phyloP scores from a whole-genome alignment of 78 protist species.

The Speleostelium caveatum region DNA sequence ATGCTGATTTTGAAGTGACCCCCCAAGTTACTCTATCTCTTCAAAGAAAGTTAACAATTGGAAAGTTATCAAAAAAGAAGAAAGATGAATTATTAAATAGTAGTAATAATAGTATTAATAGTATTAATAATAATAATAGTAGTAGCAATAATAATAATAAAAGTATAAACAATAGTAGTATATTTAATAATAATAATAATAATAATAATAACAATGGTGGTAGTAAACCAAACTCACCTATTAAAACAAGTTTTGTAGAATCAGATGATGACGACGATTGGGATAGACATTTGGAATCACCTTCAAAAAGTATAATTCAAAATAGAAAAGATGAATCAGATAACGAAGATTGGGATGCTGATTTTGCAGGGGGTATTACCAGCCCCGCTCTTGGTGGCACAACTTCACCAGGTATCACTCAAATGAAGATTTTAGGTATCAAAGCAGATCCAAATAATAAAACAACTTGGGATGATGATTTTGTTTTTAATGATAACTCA shows the following conservation, averaged over 20 bases:
- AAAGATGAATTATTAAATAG: slow-evolving; percentile 8
- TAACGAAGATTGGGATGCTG: slow-evolving; percentile 52
- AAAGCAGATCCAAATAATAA: slow-evolving; percentile 74
- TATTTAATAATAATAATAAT: neutral
- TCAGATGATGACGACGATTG: slow-evolving; percentile 71
- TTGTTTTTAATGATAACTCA: slow-evolving; percentile 72
- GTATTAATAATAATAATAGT: neutral
- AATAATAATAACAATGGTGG: neutral
- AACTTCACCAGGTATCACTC: slow-evolving; percentile 2
- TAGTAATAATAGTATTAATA: neutral
- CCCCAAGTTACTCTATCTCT: slow-evolving; percentile 13
- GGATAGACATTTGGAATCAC: slow-evolving; percentile 40
- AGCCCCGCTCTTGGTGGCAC: neutral
- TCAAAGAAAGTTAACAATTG: slow-evolving; percentile 73
- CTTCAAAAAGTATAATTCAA: slow-evolving; percentile 38
- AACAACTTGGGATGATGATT: slow-evolving; percentile 81
- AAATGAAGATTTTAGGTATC: slow-evolving; percentile 77
- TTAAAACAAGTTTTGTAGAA: slow-evolving; percentile 2
- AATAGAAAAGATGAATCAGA: slow-evolving; percentile 61
- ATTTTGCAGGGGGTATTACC: slow-evolving; percentile 12
- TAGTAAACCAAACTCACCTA: neutral
- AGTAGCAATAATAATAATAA: neutral
- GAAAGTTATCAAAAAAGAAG: slow-evolving; percentile 54
- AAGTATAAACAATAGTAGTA: neutral
- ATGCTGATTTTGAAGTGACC: slow-evolving; percentile 39